Base-by-base conservation (phyloP, 257 asterid genomes). In the Nicotiana knightiana region DNA sequence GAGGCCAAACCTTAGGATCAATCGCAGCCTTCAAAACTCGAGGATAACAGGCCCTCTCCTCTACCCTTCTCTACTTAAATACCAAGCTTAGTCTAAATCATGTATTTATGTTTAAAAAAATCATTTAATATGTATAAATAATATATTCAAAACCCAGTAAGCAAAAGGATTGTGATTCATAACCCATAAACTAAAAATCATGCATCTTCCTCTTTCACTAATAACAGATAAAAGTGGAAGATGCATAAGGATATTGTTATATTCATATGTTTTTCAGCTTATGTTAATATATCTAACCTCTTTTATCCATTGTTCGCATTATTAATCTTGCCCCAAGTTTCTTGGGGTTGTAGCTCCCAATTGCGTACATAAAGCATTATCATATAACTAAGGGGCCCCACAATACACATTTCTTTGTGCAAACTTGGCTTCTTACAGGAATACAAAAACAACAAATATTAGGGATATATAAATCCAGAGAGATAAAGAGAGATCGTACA, bases 401-500 rank as follows among this genome's bases (percentile, higher is more conserved):
- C 2, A 16, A 68, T 11, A 39, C 59, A 46, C 79, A 46, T 24
- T 71, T 11, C 77, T 21, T 37, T 9, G 32, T 37, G 16, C 55
- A 37, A 37, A 67, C 10, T 18, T 68, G 18, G 32, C 55, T 68
- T 37, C 26, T 58, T 6, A 4, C 64, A 58, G 10, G 64, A 58
- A 24, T 58, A 18, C 18, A 17, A 24, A 61, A 24, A 62, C 15
- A 21, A 43, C 6, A 7, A 39, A 71, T 6, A 30, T 43, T 12
- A 48, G 12, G 4, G n/a, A 61, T 17, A 57, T 18, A 17, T 73
- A 24, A 46, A 73, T 0, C 48, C 10, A 39, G 11, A 7, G 21
- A 39, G 21, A 66, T n/a, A 61, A 68, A 64, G 0, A 54, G 83
- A 81, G 84, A 83, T 85, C 93, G 90, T 86, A 96, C 99, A 73